A percentile compares a stretch with the other conserved stretches of the same genome.
These are phyloP conservation scores for Paramecium primaurelia DNA, from an alignment of 73 alveolate genomes.

Conservation along the genomic window DNA sequence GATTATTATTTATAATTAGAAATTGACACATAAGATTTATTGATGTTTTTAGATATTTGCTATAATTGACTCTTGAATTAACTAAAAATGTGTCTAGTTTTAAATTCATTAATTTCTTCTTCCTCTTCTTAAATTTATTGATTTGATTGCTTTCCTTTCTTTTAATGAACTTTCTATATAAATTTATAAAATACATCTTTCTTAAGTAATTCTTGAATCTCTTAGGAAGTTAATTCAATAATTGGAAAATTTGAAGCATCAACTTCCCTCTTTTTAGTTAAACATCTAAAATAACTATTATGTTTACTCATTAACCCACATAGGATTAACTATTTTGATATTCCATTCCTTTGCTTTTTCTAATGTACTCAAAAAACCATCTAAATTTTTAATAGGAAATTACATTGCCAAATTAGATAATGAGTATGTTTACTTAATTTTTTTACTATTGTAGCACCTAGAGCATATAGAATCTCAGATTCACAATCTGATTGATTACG, in stretches of 20 bases:
- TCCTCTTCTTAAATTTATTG: not conserved
- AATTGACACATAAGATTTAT: not conserved
- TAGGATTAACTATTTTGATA: constrained; percentile 10
- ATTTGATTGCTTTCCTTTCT: not conserved
- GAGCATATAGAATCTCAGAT: not conserved
- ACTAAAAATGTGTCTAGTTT: not conserved
- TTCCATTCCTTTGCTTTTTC: not conserved
- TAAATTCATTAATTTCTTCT: not conserved
- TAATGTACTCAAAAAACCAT: not conserved
- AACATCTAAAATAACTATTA: not conserved
- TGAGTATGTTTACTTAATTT: not conserved
- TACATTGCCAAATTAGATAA: constrained; percentile 23
- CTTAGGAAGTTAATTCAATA: not conserved
- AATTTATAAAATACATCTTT: not conserved
- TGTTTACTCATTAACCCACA: constrained; percentile 21
- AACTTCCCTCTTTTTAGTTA: not conserved
- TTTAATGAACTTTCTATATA: not conserved
- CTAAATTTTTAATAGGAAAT: not conserved
- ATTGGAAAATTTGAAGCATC: not conserved
- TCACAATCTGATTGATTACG: not conserved
- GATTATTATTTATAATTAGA: not conserved
- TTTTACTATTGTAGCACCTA: not conserved
- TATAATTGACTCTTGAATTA: not conserved
- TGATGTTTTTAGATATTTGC: not conserved
- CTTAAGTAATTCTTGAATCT: not conserved